Evolutionary conservation across 306 rosid genomes (phyloP).

Genomic region (Cicer judaicum): DNA sequence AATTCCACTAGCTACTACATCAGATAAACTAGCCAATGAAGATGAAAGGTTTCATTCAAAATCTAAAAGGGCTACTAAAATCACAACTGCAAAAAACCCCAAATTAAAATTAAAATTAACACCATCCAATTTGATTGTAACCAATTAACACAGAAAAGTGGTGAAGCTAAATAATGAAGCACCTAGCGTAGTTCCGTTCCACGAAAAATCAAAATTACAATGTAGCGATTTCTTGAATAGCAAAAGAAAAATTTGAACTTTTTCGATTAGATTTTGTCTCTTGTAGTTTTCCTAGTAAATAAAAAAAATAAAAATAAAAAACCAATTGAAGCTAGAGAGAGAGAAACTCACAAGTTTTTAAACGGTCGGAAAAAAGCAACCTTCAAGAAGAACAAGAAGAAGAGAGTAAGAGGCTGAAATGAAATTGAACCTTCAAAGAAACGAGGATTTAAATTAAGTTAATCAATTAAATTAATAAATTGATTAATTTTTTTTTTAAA

Average conservation of each 20-base stretch:
- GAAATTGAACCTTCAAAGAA: neutral
- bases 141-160: neutral
- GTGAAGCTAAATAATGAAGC: neutral
- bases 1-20: slow-evolving; percentile 16
- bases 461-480: neutral
- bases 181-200: neutral
- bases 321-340: slow-evolving; percentile 7
- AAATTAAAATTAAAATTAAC: neutral
- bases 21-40: neutral
- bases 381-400: slow-evolving; percentile 12
- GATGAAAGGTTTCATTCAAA: slow-evolving; percentile 34
- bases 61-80: slow-evolving; percentile 7
- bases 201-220: neutral
- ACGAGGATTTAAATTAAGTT: neutral
- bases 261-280: neutral
- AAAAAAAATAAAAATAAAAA: slow-evolving; percentile 27
- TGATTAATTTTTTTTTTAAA: neutral
- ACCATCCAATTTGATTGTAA: neutral
- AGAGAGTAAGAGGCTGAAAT: neutral
- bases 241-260: neutral
- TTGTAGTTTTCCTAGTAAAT: slow-evolving; percentile 39
- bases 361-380: slow-evolving; percentile 49
- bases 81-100: slow-evolving; percentile 19
- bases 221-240: neutral
- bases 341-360: slow-evolving; percentile 41